phyloP scores from a whole-genome alignment of 305 asterid genomes.

The Fraxinus latifolia region DNA sequence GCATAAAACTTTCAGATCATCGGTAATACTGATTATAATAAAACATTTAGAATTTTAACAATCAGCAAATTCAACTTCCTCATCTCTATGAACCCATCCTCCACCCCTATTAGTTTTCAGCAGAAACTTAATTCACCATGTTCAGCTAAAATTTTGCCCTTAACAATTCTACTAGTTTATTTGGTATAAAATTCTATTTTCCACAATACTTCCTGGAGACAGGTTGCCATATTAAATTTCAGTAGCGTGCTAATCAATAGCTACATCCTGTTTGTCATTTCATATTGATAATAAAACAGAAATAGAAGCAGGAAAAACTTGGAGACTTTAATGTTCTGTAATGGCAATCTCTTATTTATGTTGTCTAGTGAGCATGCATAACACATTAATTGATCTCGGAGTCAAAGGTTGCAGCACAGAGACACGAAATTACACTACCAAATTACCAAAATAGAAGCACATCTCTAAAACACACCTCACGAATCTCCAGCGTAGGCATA shows the following conservation, averaged over 20 bases:
- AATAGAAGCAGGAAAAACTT: neutral
- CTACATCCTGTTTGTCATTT: neutral
- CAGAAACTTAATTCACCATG: neutral
- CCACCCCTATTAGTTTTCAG: neutral
- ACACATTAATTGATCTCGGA: neutral
- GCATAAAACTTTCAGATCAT: neutral
- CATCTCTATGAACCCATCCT: neutral
- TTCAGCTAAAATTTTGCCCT: neutral
- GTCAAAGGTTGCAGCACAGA: neutral
- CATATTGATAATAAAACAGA: neutral
- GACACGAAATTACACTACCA: neutral
- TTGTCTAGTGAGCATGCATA: constrained; percentile 8
- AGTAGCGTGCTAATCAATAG: neutral
- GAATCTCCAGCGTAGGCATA: constrained; percentile 99
- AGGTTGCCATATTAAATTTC: neutral
- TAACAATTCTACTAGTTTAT: neutral
- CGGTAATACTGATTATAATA: neutral
- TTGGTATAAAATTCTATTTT: neutral
- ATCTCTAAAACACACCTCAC: constrained; percentile 67
- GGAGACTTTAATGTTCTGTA: neutral
- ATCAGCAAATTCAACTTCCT: constrained; percentile 15
- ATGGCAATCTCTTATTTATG: constrained; percentile 1
- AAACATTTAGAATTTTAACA: neutral
- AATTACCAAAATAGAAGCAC: constrained; percentile 13
- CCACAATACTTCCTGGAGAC: neutral